Percentiles rank a stretch among this genome's conserved stretches.
These are phyloP conservation scores for Suillus clintonianus DNA, from an alignment of 768 basidiomycete genomes.

Conservation along the genomic window DNA sequence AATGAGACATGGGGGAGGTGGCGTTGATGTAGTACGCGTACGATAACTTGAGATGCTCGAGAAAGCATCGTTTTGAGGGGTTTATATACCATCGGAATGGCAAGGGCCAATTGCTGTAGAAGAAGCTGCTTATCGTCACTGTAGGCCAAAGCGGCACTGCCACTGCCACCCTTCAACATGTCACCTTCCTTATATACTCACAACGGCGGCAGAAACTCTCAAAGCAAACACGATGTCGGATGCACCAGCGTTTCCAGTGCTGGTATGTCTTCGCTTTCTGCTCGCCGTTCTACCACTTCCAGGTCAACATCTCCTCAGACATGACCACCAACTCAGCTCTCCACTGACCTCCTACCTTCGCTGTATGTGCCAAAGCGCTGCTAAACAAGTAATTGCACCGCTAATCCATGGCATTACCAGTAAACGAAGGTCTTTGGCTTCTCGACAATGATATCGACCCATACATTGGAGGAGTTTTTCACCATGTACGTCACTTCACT, in stretches of 20 bases:
- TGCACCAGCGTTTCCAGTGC: slow-evolving; percentile 38
- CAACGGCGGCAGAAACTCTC: not conserved
- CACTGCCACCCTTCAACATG: not conserved
- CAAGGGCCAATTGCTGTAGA: too few species aligned
- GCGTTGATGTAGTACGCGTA: not conserved
- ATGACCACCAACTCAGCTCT: slow-evolving; percentile 78
- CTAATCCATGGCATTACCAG: slow-evolving; percentile 43
- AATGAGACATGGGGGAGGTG: not conserved
- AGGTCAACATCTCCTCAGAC: slow-evolving; percentile 44
- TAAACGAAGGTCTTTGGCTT: slow-evolving; percentile 88
- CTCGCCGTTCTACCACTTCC: slow-evolving; percentile 55
- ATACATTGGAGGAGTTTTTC: slow-evolving; percentile 83
- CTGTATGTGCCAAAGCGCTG: slow-evolving; percentile 47
- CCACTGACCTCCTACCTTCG: slow-evolving; percentile 79
- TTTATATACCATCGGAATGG: slow-evolving; percentile 8
- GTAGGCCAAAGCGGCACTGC: not conserved
- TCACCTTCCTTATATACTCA: not conserved
- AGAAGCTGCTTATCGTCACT: not conserved
- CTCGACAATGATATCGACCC: slow-evolving; percentile 78
- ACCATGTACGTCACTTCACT: slow-evolving; percentile 61
- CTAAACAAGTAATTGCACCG: not conserved
- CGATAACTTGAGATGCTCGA: not conserved
- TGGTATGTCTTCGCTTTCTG: slow-evolving; percentile 51
- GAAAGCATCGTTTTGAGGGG: not conserved
- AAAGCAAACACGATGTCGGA: too few species aligned